These are phyloP conservation scores for Geotrichum armillariae DNA, from an alignment of 1,139 yeast genomes.

Conservation along the genomic window DNA sequence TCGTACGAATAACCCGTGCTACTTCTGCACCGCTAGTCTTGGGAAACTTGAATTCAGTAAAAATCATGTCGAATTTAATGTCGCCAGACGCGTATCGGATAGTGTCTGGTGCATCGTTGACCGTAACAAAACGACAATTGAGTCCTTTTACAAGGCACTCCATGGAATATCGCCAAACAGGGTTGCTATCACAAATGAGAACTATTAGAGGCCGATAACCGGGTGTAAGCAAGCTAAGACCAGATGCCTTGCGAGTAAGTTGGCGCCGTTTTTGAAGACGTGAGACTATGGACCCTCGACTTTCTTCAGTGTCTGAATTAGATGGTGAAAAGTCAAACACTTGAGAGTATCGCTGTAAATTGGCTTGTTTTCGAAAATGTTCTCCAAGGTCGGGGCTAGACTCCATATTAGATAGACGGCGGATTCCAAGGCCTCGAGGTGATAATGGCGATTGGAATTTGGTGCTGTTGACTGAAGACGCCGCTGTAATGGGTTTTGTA, in stretches of 20 bases:
- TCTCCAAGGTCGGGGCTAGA: conserved; percentile 33
- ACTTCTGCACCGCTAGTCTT: conserved; percentile 69
- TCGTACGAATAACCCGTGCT: conserved; percentile 70
- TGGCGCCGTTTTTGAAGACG: conserved; percentile 61
- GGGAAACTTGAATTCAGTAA: conserved; percentile 71
- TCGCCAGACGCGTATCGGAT: conserved; percentile 80
- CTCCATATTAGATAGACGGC: conserved; percentile 31
- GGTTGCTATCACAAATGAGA: conserved; percentile 82
- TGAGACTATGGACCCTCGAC: conserved; percentile 43
- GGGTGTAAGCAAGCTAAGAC: conserved; percentile 29
- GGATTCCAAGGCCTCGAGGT: conserved; percentile 2
- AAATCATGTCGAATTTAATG: conserved; percentile 78
- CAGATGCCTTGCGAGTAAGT: conserved; percentile 39
- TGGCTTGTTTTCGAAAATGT: conserved; percentile 31
- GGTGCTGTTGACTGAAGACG: neutral
- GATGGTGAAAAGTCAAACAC: conserved; percentile 57
- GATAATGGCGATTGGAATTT: conserved; percentile 2
- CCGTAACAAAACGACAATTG: conserved; percentile 84
- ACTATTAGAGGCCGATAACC: conserved; percentile 52
- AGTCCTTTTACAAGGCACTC: conserved; percentile 62
- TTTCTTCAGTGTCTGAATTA: conserved; percentile 69
- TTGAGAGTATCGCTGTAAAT: conserved; percentile 32
- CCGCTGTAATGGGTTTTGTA: conserved; percentile 1
- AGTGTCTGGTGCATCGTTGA: conserved; percentile 78
- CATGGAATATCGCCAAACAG: conserved; percentile 71